Conservation (phyloP, 2,329 filamentous ascomycete species). For the Verticillium isaacii region DNA sequence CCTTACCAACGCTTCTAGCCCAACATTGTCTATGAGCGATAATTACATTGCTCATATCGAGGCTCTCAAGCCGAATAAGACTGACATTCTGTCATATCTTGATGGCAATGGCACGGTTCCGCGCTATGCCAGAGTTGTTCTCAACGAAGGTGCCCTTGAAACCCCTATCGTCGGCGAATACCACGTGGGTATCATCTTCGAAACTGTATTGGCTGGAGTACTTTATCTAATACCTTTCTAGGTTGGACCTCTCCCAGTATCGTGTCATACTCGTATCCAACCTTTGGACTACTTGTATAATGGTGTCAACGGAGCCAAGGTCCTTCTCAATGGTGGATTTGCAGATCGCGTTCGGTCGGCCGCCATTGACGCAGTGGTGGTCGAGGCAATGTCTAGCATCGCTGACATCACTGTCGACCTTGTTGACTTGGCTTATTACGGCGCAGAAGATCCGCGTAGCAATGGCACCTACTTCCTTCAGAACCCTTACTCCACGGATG, state of each 20-base stretch:
- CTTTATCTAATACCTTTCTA: neutral
- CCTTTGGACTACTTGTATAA: constrained; percentile 14
- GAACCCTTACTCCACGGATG: constrained; percentile 13
- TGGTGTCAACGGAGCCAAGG: constrained; percentile 10
- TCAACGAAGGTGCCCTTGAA: constrained; percentile 11
- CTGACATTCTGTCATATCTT: constrained; percentile 63
- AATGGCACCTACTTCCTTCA: constrained; percentile 17
- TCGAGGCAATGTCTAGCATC: constrained; percentile 12
- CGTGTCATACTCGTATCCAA: constrained; percentile 5
- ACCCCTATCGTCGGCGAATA: constrained; percentile 11
- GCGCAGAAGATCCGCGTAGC: constrained; percentile 19
- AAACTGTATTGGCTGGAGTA: neutral
- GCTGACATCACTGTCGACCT: constrained; percentile 36
- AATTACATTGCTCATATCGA: constrained; percentile 15
- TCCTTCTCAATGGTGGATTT: constrained; percentile 12
- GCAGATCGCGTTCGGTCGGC: constrained; percentile 6
- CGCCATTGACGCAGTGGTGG: constrained; percentile 9
- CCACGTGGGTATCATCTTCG: constrained; percentile 6
- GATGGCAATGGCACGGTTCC: constrained; percentile 3
- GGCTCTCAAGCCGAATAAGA: constrained; percentile 46
- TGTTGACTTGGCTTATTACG: constrained; percentile 28
- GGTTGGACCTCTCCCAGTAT: constrained; percentile 14
- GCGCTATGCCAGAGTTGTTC: constrained; percentile 12
- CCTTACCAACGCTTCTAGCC: constrained; percentile 9
- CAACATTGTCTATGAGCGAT: constrained; percentile 7